These are phyloP conservation scores for Selenicereus undatus DNA, from an alignment of 148 eudicot species.

Conservation along the genomic window DNA sequence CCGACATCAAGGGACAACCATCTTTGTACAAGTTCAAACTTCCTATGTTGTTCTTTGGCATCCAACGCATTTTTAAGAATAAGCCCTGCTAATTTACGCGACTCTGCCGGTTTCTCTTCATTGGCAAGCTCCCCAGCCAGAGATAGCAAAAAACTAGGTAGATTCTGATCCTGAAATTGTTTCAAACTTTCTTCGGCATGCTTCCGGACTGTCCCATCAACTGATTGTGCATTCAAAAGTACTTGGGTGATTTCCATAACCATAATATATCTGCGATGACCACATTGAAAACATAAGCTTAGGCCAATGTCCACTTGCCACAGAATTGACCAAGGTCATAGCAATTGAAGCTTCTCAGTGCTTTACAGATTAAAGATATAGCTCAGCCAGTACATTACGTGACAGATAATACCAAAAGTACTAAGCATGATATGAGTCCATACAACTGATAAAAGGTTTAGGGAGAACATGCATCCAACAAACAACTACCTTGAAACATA, in stretches of 20 bases:
- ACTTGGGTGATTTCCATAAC: constrained; percentile 85
- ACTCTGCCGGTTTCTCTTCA: constrained; percentile 81
- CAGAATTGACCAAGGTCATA: neutral
- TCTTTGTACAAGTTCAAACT: constrained; percentile 81
- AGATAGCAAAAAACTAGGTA: constrained; percentile 66
- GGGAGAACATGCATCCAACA: neutral
- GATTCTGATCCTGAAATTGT: constrained; percentile 87
- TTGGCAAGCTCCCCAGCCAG: constrained; percentile 85
- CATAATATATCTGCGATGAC: constrained; percentile 39
- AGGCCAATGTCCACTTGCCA: neutral
- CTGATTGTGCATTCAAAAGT: constrained; percentile 86
- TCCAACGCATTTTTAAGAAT: constrained; percentile 90
- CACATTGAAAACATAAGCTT: neutral
- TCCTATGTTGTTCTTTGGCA: constrained; percentile 93
- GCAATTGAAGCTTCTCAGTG: neutral
- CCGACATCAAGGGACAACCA: constrained; percentile 73
- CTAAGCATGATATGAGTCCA: neutral
- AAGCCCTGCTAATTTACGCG: constrained; percentile 85
- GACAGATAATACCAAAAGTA: neutral
- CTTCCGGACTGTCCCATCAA: constrained; percentile 73
- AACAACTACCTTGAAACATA: neutral
- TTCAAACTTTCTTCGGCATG: constrained; percentile 84
- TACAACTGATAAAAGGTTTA: neutral
- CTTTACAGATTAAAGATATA: neutral
- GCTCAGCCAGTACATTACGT: neutral